Percentiles rank a stretch among this genome's conserved stretches.
phyloP scores from a whole-genome alignment of 495 filamentous ascomycete species.

The Aspergillus carlsbadensis region DNA sequence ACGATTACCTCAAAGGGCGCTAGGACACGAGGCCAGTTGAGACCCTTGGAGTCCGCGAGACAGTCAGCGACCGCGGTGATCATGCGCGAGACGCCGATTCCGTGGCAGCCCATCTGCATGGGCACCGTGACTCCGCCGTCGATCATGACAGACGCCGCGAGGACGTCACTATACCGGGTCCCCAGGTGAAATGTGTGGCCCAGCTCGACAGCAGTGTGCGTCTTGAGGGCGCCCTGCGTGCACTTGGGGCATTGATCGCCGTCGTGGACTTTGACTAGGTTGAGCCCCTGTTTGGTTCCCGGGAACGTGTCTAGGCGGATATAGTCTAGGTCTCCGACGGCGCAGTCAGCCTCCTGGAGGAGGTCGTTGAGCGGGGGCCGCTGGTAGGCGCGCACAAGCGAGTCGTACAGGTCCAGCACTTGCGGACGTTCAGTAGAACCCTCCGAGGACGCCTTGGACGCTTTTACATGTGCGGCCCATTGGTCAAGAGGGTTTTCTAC shows the following conservation, averaged over 20 bases:
- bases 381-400: conserved; percentile 43
- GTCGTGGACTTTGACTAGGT: conserved; percentile 60
- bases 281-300: conserved; percentile 39
- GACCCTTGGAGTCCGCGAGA: conserved; percentile 67
- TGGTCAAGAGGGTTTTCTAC: conserved; percentile 60
- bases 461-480: conserved; percentile 51
- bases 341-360: conserved; percentile 29
- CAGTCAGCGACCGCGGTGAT: conserved; percentile 79
- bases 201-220: conserved; percentile 77
- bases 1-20: conserved; percentile 83
- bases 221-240: conserved; percentile 56
- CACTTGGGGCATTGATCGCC: conserved; percentile 77
- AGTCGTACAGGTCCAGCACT: conserved; percentile 45
- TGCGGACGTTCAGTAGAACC: conserved; percentile 21
- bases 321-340: conserved; percentile 36
- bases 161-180: conserved; percentile 76
- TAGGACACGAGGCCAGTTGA: conserved; percentile 86
- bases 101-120: conserved; percentile 94
- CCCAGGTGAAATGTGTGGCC: conserved; percentile 96
- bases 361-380: conserved; percentile 45
- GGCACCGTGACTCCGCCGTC: conserved; percentile 41
- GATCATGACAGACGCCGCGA: conserved; percentile 59
- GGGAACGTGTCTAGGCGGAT: conserved; percentile 44
- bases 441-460: conserved; percentile 14
- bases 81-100: conserved; percentile 90